phyloP scores from a whole-genome alignment of 805 yeast genomes.

The Myxozyma melibiosi region DNA sequence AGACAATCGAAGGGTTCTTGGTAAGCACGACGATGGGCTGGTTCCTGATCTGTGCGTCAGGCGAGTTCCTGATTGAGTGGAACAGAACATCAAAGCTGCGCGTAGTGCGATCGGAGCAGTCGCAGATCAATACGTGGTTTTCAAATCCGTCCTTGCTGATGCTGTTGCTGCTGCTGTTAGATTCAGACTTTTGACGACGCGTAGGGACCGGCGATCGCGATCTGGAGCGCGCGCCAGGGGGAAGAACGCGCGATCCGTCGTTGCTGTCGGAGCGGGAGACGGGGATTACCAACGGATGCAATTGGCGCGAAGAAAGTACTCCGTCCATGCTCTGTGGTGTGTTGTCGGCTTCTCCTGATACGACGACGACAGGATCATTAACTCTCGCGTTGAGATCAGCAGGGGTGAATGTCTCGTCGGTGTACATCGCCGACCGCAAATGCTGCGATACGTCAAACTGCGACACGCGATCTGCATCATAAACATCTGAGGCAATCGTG shows the following conservation, averaged over 20 bases:
- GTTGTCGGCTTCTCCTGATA: no score
- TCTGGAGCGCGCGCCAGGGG: no score
- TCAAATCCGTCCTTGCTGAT: not conserved
- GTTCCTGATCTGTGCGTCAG: conserved; percentile 1
- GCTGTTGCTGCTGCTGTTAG: no score
- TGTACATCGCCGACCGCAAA: not conserved
- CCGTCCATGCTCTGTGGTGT: no score
- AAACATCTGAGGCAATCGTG: conserved; percentile 16
- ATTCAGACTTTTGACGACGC: no score
- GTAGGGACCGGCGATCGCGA: not conserved
- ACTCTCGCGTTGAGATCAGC: conserved; percentile 9
- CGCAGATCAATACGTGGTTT: conserved; percentile 17
- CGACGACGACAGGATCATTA: no score
- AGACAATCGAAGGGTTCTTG: conserved; percentile 1
- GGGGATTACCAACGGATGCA: no score
- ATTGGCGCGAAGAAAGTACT: no score
- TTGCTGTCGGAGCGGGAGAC: no score
- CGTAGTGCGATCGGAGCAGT: conserved; percentile 17
- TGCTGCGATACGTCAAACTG: conserved; percentile 5
- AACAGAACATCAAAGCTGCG: conserved; percentile 9
- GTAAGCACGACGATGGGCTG: conserved; percentile 7
- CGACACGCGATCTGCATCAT: conserved; percentile 17
- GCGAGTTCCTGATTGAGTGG: conserved; percentile 7
- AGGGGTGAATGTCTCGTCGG: conserved; percentile 11
- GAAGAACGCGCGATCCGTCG: no score